Evolutionary conservation across 2,329 filamentous ascomycete species (phyloP).

Genomic region (Clarireedia paspali): DNA sequence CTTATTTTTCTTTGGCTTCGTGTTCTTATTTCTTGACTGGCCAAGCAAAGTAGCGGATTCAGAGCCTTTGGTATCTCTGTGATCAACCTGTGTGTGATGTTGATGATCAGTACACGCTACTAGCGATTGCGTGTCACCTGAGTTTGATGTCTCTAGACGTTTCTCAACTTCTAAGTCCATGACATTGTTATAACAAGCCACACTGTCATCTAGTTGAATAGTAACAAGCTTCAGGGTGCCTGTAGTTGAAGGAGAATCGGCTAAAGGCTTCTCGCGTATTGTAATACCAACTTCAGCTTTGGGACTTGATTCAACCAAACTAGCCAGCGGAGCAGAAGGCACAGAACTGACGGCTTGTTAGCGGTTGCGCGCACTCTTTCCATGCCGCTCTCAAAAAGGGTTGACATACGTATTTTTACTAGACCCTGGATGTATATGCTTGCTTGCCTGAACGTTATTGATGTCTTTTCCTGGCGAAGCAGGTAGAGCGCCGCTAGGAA

Average conservation of each 20-base stretch:
- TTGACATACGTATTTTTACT: slow-evolving; percentile 10
- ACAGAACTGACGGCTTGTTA: slow-evolving; percentile 1
- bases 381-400: neutral
- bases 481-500: neutral
- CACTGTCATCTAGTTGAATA: no score
- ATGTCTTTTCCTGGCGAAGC: neutral
- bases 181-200: no score
- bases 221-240: no score
- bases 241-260: no score
- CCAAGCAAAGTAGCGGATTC: neutral
- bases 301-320: neutral
- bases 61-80: neutral
- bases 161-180: no score
- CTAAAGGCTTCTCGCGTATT: no score
- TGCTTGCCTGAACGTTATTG: neutral
- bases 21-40: neutral
- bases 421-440: slow-evolving; percentile 6
- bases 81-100: neutral
- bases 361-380: neutral
- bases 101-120: no score
- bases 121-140: no score
- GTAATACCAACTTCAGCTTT: neutral
- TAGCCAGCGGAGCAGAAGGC: neutral
- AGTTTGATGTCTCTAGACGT: no score
- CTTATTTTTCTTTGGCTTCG: slow-evolving; percentile 6